A percentile compares a stretch with the other conserved stretches of the same genome.
Conservation (phyloP, 805 yeast genomes). For the Sugiyamaella chiloensis region DNA sequence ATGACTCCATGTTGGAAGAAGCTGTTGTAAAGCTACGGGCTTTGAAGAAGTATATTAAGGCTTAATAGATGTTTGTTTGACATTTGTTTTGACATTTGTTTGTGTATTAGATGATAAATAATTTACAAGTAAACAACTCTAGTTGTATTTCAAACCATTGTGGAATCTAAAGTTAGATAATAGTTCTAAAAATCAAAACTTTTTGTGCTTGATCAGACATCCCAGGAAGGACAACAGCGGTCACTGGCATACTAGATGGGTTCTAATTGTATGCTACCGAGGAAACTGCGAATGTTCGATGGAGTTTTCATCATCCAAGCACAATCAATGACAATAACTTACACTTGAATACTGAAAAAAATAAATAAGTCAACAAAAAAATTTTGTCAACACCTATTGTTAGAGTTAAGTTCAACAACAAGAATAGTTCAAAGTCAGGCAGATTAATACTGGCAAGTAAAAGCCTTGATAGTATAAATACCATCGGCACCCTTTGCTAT, state of each 20-base stretch:
- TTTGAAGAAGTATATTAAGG: slow-evolving; percentile 57
- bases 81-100: too few relatives aligned
- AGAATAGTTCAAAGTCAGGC: slow-evolving; percentile 23
- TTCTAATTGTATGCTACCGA: slow-evolving; percentile 41
- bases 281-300: slow-evolving; percentile 44
- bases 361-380: slow-evolving; percentile 8
- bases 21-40: slow-evolving; percentile 75
- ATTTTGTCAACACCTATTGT: slow-evolving; percentile 18
- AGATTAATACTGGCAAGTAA: slow-evolving; percentile 41
- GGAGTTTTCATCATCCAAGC: slow-evolving; percentile 35
- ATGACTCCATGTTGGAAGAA: slow-evolving; percentile 70
- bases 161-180: too few relatives aligned
- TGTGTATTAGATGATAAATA: too few relatives aligned
- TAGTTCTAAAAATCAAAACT: too few relatives aligned
- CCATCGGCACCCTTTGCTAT: slow-evolving; percentile 35
- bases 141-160: too few relatives aligned
- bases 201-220: slow-evolving; percentile 38
- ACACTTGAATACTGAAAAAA: slow-evolving; percentile 18
- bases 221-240: slow-evolving; percentile 42
- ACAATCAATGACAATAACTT: neutral
- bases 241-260: slow-evolving; percentile 41
- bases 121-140: too few relatives aligned
- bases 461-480: slow-evolving; percentile 28
- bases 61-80: too few relatives aligned
- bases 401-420: neutral